Evolutionary conservation across 768 basidiomycete genomes (phyloP).

Genomic region (Gloeostereum incarnatum): DNA sequence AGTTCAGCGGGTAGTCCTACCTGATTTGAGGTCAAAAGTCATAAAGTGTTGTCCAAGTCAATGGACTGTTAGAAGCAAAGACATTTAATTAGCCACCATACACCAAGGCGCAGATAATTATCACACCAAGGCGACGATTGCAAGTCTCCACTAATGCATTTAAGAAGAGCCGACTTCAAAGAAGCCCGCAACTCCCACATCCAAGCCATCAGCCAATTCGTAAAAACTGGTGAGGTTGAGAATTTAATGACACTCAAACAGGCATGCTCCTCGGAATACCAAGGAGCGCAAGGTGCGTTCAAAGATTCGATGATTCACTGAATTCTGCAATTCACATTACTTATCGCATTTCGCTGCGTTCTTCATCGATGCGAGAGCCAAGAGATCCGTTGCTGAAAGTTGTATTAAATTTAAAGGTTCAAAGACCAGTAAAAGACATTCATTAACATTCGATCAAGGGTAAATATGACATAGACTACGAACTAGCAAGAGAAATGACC

Average conservation of each 20-base stretch:
- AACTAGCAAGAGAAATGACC: no score
- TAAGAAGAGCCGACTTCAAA: conserved; percentile 27
- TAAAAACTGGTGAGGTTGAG: conserved; percentile 31
- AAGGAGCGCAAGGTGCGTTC: conserved; percentile 73
- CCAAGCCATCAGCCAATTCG: conserved; percentile 23
- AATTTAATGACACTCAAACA: conserved; percentile 67
- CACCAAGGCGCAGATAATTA: conserved; percentile 43
- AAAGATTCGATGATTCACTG: conserved; percentile 81
- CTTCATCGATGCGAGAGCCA: conserved; percentile 77
- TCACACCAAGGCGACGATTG: conserved; percentile 30
- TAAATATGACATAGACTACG: conserved; percentile 18
- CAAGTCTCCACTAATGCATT: conserved; percentile 34
- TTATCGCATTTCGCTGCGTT: conserved; percentile 74
- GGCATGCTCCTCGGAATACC: conserved; percentile 69
- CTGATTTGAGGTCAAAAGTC: conserved; percentile 53
- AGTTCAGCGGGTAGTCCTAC: conserved; percentile 81
- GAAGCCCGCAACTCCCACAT: conserved; percentile 29
- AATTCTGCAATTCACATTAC: conserved; percentile 80
- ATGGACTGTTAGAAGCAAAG: conserved; percentile 15
- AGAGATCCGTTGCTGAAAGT: conserved; percentile 66
- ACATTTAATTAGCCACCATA: conserved; percentile 10
- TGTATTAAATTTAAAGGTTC: conserved; percentile 22
- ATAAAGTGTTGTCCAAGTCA: conserved; percentile 18
- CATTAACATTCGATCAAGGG: conserved; percentile 14
- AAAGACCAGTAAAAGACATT: conserved; percentile 17